These are phyloP conservation scores for Cladosporium austrohemisphaericum DNA, from an alignment of 2,329 filamentous ascomycete genomes.

Conservation along the genomic window DNA sequence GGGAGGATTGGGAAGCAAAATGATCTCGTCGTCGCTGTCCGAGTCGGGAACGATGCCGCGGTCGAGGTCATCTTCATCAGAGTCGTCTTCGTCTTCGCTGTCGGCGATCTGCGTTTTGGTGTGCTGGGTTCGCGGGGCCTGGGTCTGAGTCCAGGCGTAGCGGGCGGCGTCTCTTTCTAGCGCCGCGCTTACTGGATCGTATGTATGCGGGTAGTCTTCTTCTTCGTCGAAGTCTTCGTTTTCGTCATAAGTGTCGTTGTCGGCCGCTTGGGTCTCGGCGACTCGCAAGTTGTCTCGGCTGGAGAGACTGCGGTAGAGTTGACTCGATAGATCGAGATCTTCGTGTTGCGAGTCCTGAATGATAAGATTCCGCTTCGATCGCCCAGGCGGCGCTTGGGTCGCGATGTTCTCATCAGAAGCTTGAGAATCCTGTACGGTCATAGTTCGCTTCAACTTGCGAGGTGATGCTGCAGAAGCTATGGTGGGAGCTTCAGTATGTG, in stretches of 20 bases:
- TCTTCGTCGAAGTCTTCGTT: slow-evolving; percentile 7
- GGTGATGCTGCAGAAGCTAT: not conserved
- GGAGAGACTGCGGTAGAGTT: slow-evolving; percentile 11
- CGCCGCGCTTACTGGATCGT: slow-evolving; percentile 24
- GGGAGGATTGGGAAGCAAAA: not conserved
- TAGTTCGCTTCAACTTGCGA: slow-evolving; percentile 13
- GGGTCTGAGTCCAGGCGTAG: slow-evolving; percentile 20
- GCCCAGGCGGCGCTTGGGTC: not conserved
- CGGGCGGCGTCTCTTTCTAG: slow-evolving; percentile 25
- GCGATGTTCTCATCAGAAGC: slow-evolving; percentile 12
- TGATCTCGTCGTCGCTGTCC: slow-evolving; percentile 16
- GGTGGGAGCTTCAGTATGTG: not conserved
- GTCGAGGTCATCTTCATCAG: slow-evolving; percentile 14
- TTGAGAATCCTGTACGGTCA: slow-evolving; percentile 18
- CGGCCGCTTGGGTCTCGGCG: slow-evolving; percentile 1
- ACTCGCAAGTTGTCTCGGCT: slow-evolving; percentile 3
- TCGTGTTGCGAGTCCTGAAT: slow-evolving; percentile 23
- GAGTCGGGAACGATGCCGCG: slow-evolving; percentile 9
- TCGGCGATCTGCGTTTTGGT: not conserved
- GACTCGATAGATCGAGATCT: slow-evolving; percentile 17
- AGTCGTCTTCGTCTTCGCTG: slow-evolving; percentile 12
- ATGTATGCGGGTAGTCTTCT: slow-evolving; percentile 17
- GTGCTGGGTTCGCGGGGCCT: slow-evolving; percentile 9
- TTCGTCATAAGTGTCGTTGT: slow-evolving; percentile 15
- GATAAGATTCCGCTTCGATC: slow-evolving; percentile 16